Evolutionary conservation across 2,329 filamentous ascomycete species (phyloP).

Genomic region (Xylariaceae sp.): DNA sequence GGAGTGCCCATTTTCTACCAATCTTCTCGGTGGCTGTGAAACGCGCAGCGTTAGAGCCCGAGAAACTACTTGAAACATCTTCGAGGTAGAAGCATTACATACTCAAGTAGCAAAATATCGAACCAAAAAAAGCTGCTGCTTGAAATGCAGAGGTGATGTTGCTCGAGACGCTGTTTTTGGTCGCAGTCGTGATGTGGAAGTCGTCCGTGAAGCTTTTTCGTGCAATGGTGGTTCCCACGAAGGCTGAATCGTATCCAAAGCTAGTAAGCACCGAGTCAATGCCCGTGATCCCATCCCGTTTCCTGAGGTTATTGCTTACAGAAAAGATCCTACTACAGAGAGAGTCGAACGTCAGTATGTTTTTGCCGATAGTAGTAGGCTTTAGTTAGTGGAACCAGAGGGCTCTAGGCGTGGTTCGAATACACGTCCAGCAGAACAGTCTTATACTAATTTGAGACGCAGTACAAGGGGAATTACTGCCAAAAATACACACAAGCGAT

Average conservation of each 20-base stretch:
- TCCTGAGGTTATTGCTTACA: too few relatives aligned
- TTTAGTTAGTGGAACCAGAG: too few relatives aligned
- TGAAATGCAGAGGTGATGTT: constrained; percentile 49
- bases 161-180: constrained; percentile 35
- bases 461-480: constrained; percentile 18
- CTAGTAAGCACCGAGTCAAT: constrained; percentile 22
- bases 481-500: constrained; percentile 46
- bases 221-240: constrained; percentile 54
- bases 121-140: constrained; percentile 53
- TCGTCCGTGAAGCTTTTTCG: constrained; percentile 46
- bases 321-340: background rate
- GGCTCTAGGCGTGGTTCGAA: too few relatives aligned
- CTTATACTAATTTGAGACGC: too few relatives aligned
- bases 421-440: too few relatives aligned
- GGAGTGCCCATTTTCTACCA: constrained; percentile 50
- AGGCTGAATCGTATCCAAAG: constrained; percentile 53
- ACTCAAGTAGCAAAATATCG: constrained; percentile 44
- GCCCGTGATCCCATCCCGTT: too few relatives aligned
- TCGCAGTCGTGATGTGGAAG: constrained; percentile 35
- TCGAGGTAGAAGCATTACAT: background rate
- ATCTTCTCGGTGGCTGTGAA: constrained; percentile 41
- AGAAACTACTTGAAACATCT: background rate
- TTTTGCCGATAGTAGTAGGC: too few relatives aligned
- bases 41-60: background rate
- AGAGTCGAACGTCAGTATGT: too few relatives aligned